Conservation (phyloP, 73 alveolate genomes). For the Stentor coeruleus region DNA sequence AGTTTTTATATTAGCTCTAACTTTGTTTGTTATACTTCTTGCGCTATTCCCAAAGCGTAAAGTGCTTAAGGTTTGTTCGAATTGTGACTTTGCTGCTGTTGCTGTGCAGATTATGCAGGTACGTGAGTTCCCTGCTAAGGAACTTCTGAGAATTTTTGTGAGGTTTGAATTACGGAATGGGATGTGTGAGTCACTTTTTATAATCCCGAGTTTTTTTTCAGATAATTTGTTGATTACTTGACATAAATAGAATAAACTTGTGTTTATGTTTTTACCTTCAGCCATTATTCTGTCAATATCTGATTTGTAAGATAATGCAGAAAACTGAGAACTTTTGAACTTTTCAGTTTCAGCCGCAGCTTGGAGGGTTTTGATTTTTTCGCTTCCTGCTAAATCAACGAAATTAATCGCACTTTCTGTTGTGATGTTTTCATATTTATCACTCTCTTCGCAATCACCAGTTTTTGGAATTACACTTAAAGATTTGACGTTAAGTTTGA, state of each 20-base stretch:
- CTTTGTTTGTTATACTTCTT: constrained; percentile 88
- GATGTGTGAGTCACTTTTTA: constrained; percentile 63
- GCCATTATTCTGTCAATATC: constrained; percentile 39
- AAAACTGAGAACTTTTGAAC: neutral
- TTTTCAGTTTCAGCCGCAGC: constrained; percentile 27
- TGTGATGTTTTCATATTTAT: constrained; percentile 13
- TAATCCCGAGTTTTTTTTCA: constrained; percentile 46
- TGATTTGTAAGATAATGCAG: constrained; percentile 1
- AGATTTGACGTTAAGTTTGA: constrained; percentile 48
- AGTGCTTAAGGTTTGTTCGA: constrained; percentile 60
- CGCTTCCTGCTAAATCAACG: constrained; percentile 99
- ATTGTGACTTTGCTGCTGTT: constrained; percentile 22
- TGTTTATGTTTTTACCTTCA: constrained; percentile 83
- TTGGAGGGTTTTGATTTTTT: constrained; percentile 55
- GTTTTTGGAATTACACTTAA: neutral
- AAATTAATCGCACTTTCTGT: constrained; percentile 64
- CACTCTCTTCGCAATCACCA: constrained; percentile 7
- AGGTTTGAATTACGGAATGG: constrained; percentile 93
- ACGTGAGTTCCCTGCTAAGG: constrained; percentile 96
- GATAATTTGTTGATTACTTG: constrained; percentile 73
- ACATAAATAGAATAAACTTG: constrained; percentile 70
- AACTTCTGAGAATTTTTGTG: constrained; percentile 91
- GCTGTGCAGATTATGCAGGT: constrained; percentile 81
- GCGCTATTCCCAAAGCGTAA: constrained; percentile 95
- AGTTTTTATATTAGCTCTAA: constrained; percentile 50